Evolutionary conservation across 2,329 filamentous ascomycete genomes (phyloP).

Genomic region (Fusarium equiseti): DNA sequence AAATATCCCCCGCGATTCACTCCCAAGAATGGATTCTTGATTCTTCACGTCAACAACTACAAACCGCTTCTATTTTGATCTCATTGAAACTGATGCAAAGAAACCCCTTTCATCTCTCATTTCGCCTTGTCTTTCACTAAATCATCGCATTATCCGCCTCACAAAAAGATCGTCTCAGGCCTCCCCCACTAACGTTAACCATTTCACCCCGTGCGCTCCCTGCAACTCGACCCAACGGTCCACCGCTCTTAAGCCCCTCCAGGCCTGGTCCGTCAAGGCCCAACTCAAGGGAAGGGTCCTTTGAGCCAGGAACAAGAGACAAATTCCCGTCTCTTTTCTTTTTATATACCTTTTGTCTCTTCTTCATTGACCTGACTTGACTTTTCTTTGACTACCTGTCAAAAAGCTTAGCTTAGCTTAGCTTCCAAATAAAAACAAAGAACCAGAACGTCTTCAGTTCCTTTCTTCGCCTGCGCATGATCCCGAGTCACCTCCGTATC

Average conservation of each 20-base stretch:
- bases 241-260: constrained; percentile 48
- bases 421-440: constrained; percentile 44
- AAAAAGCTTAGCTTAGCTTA: constrained; percentile 47
- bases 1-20: constrained; percentile 17
- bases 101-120: background rate
- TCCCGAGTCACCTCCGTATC: constrained; percentile 34
- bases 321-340: constrained; percentile 11
- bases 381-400: constrained; percentile 28
- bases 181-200: constrained; percentile 44
- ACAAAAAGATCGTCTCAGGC: constrained; percentile 16
- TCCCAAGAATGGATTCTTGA: constrained; percentile 1
- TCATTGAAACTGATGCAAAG: background rate
- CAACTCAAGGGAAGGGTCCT: constrained; percentile 39
- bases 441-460: constrained; percentile 33
- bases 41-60: constrained; percentile 4
- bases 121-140: background rate
- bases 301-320: constrained; percentile 36
- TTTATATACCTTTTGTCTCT: constrained; percentile 17
- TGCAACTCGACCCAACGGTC: constrained; percentile 50
- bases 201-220: constrained; percentile 37
- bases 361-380: constrained; percentile 12
- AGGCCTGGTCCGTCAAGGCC: constrained; percentile 34
- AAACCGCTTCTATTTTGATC: background rate
- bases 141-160: background rate
- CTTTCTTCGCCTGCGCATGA: constrained; percentile 34